Conservation (phyloP, 768 basidiomycete species). For the Tricholoma furcatifolium region DNA sequence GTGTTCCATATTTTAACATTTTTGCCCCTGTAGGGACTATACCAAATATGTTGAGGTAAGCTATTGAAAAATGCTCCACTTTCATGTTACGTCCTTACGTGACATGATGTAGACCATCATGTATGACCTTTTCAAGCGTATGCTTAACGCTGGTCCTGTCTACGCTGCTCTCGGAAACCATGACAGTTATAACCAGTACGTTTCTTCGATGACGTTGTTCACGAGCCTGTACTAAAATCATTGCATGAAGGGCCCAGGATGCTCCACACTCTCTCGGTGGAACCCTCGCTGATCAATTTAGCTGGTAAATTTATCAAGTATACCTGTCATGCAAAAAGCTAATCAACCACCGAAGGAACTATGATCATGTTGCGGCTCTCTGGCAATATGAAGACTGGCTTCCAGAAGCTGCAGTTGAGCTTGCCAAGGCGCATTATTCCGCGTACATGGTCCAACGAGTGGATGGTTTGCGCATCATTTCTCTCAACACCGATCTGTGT, state of each 20-base stretch:
- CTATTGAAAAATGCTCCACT: neutral
- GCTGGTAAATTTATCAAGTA: constrained; percentile 46
- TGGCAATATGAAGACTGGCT: constrained; percentile 77
- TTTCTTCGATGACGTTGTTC: neutral
- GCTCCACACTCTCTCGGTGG: constrained; percentile 59
- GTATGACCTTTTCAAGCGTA: constrained; percentile 64
- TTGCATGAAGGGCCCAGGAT: constrained; percentile 49
- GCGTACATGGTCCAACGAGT: constrained; percentile 67
- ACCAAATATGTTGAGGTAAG: constrained; percentile 61
- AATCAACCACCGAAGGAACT: constrained; percentile 50
- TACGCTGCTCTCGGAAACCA: constrained; percentile 79
- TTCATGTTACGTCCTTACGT: neutral
- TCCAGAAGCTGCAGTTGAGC: constrained; percentile 48
- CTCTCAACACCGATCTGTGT: constrained; percentile 79
- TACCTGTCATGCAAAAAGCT: neutral
- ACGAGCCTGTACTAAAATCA: neutral
- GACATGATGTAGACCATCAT: constrained; percentile 47
- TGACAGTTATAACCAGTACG: constrained; percentile 68
- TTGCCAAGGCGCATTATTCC: constrained; percentile 67
- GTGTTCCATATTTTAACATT: neutral
- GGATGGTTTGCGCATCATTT: constrained; percentile 70
- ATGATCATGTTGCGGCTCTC: constrained; percentile 68
- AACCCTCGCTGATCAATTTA: constrained; percentile 55
- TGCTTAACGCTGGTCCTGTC: constrained; percentile 65
- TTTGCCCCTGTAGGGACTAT: constrained; percentile 42